Percentiles rank a stretch among this genome's conserved stretches.
Evolutionary conservation across 2,329 filamentous ascomycete species (phyloP).

Genomic region (Chaetomiaceae sp.): DNA sequence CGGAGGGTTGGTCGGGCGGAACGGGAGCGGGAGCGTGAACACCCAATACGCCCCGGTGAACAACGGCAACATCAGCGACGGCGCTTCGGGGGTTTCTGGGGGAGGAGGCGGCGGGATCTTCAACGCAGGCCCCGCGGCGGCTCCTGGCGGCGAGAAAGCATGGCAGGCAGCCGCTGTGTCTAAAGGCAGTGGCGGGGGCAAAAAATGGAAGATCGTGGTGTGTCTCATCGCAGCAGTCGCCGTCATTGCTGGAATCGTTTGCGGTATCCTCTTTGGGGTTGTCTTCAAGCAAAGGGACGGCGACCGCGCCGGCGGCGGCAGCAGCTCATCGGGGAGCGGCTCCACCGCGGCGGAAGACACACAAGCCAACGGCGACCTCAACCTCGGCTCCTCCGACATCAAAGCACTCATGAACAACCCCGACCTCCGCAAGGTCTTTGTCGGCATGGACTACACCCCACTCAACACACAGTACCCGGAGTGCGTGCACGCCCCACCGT

Average conservation of each 20-base stretch:
- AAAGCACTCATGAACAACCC: constrained; percentile 74
- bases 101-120: constrained; percentile 1
- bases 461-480: constrained; percentile 86
- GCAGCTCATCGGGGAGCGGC: constrained; percentile 32
- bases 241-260: constrained; percentile 66
- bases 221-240: constrained; percentile 60
- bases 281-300: constrained; percentile 50
- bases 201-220: constrained; percentile 67
- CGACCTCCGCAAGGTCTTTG: constrained; percentile 86
- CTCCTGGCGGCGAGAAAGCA: constrained; percentile 65
- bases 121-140: constrained; percentile 15
- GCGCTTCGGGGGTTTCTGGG: constrained; percentile 2
- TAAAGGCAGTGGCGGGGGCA: constrained; percentile 52
- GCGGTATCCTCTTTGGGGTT: constrained; percentile 69
- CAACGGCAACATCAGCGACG: constrained; percentile 17
- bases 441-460: constrained; percentile 92
- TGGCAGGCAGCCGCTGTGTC: constrained; percentile 54
- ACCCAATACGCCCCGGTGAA: constrained; percentile 55
- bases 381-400: constrained; percentile 73
- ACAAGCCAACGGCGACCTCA: constrained; percentile 63
- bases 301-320: constrained; percentile 22
- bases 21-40: constrained; percentile 30
- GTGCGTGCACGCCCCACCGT: constrained; percentile 71
- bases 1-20: constrained; percentile 39
- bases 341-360: constrained; percentile 57